Conservation (phyloP, 768 basidiomycete genomes). For the Daedaleopsis nitida region DNA sequence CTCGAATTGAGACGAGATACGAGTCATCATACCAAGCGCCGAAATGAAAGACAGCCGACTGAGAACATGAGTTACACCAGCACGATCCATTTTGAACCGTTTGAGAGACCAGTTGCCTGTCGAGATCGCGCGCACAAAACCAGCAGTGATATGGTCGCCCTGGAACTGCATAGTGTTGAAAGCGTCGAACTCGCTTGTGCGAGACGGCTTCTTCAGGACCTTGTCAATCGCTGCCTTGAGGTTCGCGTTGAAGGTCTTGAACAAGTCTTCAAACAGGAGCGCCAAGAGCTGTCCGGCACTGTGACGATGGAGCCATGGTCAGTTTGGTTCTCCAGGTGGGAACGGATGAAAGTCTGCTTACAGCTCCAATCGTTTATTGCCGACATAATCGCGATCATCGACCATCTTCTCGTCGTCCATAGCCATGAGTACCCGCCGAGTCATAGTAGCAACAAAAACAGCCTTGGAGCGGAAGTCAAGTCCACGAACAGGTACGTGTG, state of each 20-base stretch:
- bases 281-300: constrained; percentile 97
- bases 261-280: constrained; percentile 95
- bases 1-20: constrained; percentile 98
- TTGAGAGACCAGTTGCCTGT: constrained; percentile 99
- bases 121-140: constrained; percentile 95
- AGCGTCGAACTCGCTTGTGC: constrained; percentile 93
- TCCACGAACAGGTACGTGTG: constrained; percentile 90
- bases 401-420: constrained; percentile 97
- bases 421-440: constrained; percentile 91
- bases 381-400: constrained; percentile 98
- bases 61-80: constrained; percentile 97
- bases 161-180: constrained; percentile 94
- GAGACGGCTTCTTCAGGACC: constrained; percentile 92
- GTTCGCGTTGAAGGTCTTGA: constrained; percentile 98
- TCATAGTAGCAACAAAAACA: constrained; percentile 98
- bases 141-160: constrained; percentile 94
- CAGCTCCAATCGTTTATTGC: constrained; percentile 98
- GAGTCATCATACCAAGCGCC: constrained; percentile 99
- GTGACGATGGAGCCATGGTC: constrained; percentile 10
- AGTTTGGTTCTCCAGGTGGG: neutral
- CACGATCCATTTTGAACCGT: constrained; percentile 99
- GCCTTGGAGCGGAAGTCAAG: constrained; percentile 93
- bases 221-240: constrained; percentile 96
- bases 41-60: constrained; percentile 95
- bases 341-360: constrained; percentile 42